Percentiles rank a stretch among this genome's conserved stretches.
These are phyloP conservation scores for Petasospora rhodanensis DNA, from an alignment of 1,139 yeast genomes.

Conservation along the genomic window DNA sequence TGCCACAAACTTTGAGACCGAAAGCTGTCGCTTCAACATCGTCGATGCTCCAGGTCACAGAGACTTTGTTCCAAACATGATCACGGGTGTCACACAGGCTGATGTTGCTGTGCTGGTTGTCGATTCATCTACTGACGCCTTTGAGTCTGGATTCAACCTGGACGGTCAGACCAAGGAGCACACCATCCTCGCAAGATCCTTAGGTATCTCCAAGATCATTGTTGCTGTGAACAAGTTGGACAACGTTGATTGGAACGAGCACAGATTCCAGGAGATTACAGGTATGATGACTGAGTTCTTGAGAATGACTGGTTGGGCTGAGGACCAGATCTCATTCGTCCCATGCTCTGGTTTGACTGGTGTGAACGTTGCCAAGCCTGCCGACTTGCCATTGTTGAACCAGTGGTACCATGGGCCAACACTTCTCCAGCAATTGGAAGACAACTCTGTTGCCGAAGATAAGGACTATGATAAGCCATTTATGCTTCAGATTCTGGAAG, in stretches of 20 bases:
- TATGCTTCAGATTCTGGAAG: slow-evolving; percentile 48
- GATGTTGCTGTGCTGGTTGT: slow-evolving; percentile 46
- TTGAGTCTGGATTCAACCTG: slow-evolving; percentile 79
- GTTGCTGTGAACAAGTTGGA: slow-evolving; percentile 91
- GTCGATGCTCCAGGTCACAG: slow-evolving; percentile 98
- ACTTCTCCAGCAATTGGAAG: slow-evolving; percentile 53
- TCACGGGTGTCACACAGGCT: slow-evolving; percentile 92
- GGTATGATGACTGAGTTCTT: slow-evolving; percentile 57
- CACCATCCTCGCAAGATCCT: slow-evolving; percentile 71
- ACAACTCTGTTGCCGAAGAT: slow-evolving; percentile 26
- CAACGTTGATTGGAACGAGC: slow-evolving; percentile 60
- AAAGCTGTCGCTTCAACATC: slow-evolving; percentile 64
- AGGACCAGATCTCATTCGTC: slow-evolving; percentile 52
- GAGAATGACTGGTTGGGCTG: slow-evolving; percentile 55
- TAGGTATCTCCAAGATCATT: slow-evolving; percentile 74
- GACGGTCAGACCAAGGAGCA: slow-evolving; percentile 97
- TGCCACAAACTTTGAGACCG: slow-evolving; percentile 76
- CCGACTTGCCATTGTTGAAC: slow-evolving; percentile 25
- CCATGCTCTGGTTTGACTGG: slow-evolving; percentile 90
- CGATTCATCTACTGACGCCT: slow-evolving; percentile 79
- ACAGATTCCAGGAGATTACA: slow-evolving; percentile 59
- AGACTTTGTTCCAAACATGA: slow-evolving; percentile 98
- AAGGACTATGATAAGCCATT: slow-evolving; percentile 33
- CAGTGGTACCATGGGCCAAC: slow-evolving; percentile 60
- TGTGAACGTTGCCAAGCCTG: slow-evolving; percentile 59